Evolutionary conservation across 768 basidiomycete genomes (phyloP).

Genomic region (Mycena vulgaris): DNA sequence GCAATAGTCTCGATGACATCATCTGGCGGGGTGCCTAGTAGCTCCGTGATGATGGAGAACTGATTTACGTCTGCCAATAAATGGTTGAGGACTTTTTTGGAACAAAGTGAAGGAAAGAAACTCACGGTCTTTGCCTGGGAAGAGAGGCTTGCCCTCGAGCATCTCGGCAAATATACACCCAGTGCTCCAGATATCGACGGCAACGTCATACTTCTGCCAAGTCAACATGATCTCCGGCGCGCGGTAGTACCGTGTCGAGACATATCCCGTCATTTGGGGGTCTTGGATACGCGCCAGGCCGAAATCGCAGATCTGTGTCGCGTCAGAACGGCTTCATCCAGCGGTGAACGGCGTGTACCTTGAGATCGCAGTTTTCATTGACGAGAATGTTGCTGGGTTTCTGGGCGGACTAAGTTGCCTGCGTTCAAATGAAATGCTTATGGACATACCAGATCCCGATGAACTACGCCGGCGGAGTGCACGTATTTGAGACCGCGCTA

Average conservation of each 20-base stretch:
- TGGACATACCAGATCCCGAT: slow-evolving; percentile 88
- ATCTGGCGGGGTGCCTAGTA: slow-evolving; percentile 98
- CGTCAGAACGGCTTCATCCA: background rate
- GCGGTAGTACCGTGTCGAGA: slow-evolving; percentile 98
- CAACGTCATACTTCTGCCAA: slow-evolving; percentile 99
- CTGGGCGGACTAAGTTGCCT: slow-evolving; percentile 53
- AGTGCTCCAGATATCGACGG: slow-evolving; percentile 99
- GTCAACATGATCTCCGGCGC: slow-evolving; percentile 99
- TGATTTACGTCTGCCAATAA: slow-evolving; percentile 95
- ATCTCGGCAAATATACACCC: slow-evolving; percentile 99
- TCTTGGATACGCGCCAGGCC: slow-evolving; percentile 99
- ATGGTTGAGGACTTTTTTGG: slow-evolving; percentile 20
- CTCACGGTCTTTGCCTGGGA: slow-evolving; percentile 99
- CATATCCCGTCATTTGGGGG: slow-evolving; percentile 99
- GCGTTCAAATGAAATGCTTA: background rate
- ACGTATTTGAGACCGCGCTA: slow-evolving; percentile 99
- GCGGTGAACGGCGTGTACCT: slow-evolving; percentile 63
- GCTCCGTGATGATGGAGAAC: slow-evolving; percentile 99
- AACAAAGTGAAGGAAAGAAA: slow-evolving; percentile 44
- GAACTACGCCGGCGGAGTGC: slow-evolving; percentile 98
- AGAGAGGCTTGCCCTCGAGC: slow-evolving; percentile 98
- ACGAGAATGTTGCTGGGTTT: slow-evolving; percentile 99
- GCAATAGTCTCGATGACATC: slow-evolving; percentile 99
- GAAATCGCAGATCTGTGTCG: slow-evolving; percentile 93
- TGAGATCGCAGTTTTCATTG: slow-evolving; percentile 99